Percentiles rank a stretch among this genome's conserved stretches.
These are phyloP conservation scores for Platanus orientalis DNA, from an alignment of 164 flowering plant genomes.

Conservation along the genomic window DNA sequence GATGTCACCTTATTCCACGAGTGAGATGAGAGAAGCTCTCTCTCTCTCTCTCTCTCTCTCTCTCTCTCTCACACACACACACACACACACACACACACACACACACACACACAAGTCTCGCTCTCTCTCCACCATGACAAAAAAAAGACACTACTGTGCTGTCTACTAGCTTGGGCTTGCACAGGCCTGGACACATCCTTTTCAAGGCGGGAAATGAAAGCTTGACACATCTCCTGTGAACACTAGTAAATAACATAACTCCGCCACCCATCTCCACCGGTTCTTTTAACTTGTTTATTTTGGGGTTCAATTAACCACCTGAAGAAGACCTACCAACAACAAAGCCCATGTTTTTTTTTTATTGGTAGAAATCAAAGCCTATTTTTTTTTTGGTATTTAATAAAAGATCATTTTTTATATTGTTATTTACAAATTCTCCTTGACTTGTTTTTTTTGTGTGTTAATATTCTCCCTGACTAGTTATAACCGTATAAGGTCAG, in stretches of 20 bases:
- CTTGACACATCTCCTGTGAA: constrained; percentile 10
- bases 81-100: too few relatives aligned
- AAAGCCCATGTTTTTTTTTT: too few relatives aligned
- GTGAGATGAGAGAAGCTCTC: constrained; percentile 12
- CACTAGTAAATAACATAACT: constrained; percentile 20
- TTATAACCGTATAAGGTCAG: too few relatives aligned
- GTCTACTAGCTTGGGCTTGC: constrained; percentile 29
- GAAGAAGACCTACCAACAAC: constrained; percentile 19
- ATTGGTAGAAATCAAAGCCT: too few relatives aligned
- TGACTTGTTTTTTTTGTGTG: too few relatives aligned
- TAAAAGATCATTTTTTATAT: too few relatives aligned
- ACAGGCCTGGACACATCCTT: constrained; percentile 32
- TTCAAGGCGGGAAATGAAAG: constrained; percentile 22
- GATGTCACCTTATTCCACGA: constrained; percentile 20
- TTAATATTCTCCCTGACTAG: too few relatives aligned
- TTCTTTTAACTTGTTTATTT: constrained; percentile 10
- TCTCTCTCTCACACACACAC: too few relatives aligned
- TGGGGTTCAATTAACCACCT: constrained; percentile 40
- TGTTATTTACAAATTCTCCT: too few relatives aligned
- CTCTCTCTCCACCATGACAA: constrained; percentile 34
- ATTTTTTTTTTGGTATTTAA: too few relatives aligned
- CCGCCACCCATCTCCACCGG: constrained; percentile 13
- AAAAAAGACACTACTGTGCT: constrained; percentile 27
- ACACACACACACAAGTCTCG: too few relatives aligned
- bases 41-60: neutral